These are phyloP conservation scores for Hypoxylon lienhwacheense DNA, from an alignment of 495 filamentous ascomycete genomes.

Conservation along the genomic window DNA sequence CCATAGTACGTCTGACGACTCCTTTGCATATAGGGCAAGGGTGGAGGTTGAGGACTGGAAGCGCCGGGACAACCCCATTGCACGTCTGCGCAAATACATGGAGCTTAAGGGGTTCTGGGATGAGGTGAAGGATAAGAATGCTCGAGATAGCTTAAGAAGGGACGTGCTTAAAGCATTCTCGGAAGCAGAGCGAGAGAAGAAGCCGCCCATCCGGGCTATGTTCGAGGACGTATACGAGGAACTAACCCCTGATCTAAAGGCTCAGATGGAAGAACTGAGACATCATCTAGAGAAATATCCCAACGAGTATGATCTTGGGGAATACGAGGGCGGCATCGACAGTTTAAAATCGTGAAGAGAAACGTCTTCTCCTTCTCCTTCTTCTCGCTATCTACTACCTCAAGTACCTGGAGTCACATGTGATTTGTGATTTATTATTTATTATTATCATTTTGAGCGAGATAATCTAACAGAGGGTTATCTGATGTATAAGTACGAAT, in stretches of 20 bases:
- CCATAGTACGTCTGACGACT: slow-evolving; percentile 97
- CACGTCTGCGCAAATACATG: slow-evolving; percentile 87
- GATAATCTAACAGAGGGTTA: too few species aligned
- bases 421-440: too few species aligned
- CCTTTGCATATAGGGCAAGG: slow-evolving; percentile 89
- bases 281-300: slow-evolving; percentile 82
- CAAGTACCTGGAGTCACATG: neutral
- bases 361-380: neutral
- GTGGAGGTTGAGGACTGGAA: slow-evolving; percentile 99
- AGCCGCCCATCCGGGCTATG: slow-evolving; percentile 72
- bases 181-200: slow-evolving; percentile 87
- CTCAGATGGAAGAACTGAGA: slow-evolving; percentile 78
- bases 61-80: slow-evolving; percentile 90
- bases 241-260: slow-evolving; percentile 75
- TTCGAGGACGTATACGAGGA: slow-evolving; percentile 90
- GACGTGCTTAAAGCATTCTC: slow-evolving; percentile 82
- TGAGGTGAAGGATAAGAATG: slow-evolving; percentile 76
- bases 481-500: too few species aligned
- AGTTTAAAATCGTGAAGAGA: slow-evolving; percentile 51
- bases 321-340: slow-evolving; percentile 75
- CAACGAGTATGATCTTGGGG: slow-evolving; percentile 83
- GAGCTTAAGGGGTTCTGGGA: slow-evolving; percentile 81
- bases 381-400: too few species aligned
- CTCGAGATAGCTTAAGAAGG: slow-evolving; percentile 65
- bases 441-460: too few species aligned